These are phyloP conservation scores for Nepenthes mirabilis DNA, from an alignment of 148 eudicot genomes.

Conservation along the genomic window DNA sequence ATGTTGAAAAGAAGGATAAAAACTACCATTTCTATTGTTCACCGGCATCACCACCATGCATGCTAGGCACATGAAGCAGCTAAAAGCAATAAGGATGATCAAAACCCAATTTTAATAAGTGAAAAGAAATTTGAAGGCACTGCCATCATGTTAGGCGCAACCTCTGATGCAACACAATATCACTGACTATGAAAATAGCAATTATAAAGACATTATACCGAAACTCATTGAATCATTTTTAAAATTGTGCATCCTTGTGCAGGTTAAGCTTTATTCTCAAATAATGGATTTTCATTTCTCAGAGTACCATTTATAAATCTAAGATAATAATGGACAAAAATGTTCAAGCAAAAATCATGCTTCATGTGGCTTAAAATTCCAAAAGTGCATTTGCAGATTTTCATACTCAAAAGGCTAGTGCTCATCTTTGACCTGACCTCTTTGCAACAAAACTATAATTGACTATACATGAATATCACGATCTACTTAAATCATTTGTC, in stretches of 20 bases:
- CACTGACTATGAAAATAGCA: conserved; percentile 86
- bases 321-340: conserved; percentile 46
- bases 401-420: conserved; percentile 89
- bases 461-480: background rate
- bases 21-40: too few species aligned
- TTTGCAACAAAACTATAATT: conserved; percentile 74
- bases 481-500: background rate
- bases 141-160: conserved; percentile 87
- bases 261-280: conserved; percentile 7
- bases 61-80: too few species aligned
- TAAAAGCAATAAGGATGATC: too few species aligned
- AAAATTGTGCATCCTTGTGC: conserved; percentile 10
- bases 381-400: conserved; percentile 82
- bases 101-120: background rate
- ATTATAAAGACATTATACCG: conserved; percentile 35
- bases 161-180: conserved; percentile 69
- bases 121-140: background rate
- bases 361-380: conserved; percentile 55
- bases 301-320: conserved; percentile 29
- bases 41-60: too few species aligned
- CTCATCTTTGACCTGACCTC: conserved; percentile 92
- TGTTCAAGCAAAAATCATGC: conserved; percentile 53
- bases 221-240: conserved; percentile 8
- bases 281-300: conserved; percentile 17
- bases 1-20: too few species aligned